Conservation (phyloP, 768 basidiomycete genomes). For the Suillus hirtellus region DNA sequence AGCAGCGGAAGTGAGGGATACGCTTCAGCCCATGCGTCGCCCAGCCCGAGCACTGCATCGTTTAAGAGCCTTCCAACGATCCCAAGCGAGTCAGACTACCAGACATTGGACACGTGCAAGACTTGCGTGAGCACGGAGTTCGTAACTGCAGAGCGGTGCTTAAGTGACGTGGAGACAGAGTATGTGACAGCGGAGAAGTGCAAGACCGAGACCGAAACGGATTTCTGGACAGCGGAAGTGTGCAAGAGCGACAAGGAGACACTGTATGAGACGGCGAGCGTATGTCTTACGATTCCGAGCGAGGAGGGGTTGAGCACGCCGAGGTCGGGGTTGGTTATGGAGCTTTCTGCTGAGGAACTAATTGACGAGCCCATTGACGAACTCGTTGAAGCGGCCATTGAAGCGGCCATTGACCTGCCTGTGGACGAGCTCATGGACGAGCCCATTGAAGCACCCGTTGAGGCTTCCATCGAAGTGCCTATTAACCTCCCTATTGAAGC, state of each 20-base stretch:
- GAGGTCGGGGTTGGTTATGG: conserved; percentile 38
- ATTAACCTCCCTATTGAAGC: not conserved
- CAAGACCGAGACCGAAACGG: conserved; percentile 43
- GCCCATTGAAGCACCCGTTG: not conserved
- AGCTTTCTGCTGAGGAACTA: conserved; percentile 20
- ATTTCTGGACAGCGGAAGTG: conserved; percentile 47
- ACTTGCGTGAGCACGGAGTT: conserved; percentile 48
- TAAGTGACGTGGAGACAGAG: conserved; percentile 42
- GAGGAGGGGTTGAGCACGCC: conserved; percentile 30
- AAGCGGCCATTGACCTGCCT: no score
- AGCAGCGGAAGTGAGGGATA: conserved; percentile 54
- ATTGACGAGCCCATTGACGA: not conserved
- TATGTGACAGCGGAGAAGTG: conserved; percentile 55
- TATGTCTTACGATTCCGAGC: conserved; percentile 39
- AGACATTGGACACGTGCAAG: conserved; percentile 43
- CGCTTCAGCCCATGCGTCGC: conserved; percentile 32
- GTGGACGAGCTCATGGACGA: not conserved
- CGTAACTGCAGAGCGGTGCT: conserved; percentile 47
- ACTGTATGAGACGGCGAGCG: conserved; percentile 50
- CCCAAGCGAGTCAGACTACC: conserved; percentile 52
- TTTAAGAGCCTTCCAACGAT: conserved; percentile 61
- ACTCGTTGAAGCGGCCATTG: not conserved
- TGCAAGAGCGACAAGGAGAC: conserved; percentile 38
- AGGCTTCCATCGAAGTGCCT: not conserved
- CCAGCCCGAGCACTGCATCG: conserved; percentile 47